These are phyloP conservation scores for Neofusicoccum laricinum DNA, from an alignment of 2,329 filamentous ascomycete genomes.

Conservation along the genomic window DNA sequence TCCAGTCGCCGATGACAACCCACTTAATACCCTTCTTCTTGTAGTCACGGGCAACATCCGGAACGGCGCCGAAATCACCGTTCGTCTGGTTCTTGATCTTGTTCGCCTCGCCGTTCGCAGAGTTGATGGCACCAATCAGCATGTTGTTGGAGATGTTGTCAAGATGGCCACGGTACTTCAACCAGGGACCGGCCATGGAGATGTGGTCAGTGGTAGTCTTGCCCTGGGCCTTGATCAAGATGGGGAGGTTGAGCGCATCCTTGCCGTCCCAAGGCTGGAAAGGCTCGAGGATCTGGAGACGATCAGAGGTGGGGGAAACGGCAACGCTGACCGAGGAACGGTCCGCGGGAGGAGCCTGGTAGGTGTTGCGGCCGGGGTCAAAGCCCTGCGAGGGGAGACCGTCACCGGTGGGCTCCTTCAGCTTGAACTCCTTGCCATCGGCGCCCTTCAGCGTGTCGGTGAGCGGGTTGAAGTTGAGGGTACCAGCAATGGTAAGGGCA, in stretches of 20 bases:
- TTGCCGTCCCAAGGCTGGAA: constrained; percentile 91
- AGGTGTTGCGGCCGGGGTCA: constrained; percentile 88
- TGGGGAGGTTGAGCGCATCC: constrained; percentile 78
- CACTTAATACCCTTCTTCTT: constrained; percentile 95
- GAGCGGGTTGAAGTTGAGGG: constrained; percentile 90
- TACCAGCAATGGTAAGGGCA: constrained; percentile 78
- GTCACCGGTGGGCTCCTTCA: constrained; percentile 74
- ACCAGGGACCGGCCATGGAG: constrained; percentile 94
- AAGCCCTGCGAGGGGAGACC: constrained; percentile 80
- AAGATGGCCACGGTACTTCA: constrained; percentile 97
- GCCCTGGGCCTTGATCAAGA: constrained; percentile 93
- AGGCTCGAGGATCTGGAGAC: constrained; percentile 85
- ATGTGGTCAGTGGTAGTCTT: constrained; percentile 98
- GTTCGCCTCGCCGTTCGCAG: constrained; percentile 94
- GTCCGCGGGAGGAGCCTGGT: constrained; percentile 88
- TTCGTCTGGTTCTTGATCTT: constrained; percentile 90
- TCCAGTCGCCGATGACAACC: constrained; percentile 99
- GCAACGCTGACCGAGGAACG: constrained; percentile 70
- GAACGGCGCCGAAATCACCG: constrained; percentile 82
- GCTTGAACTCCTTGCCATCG: constrained; percentile 93
- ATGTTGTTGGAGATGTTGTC: constrained; percentile 99
- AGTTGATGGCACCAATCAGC: constrained; percentile 96
- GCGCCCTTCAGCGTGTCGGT: constrained; percentile 90
- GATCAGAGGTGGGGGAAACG: constrained; percentile 85
- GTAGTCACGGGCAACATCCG: constrained; percentile 94